phyloP scores from a whole-genome alignment of 345 rosid genomes.

The Citrus glauca region DNA sequence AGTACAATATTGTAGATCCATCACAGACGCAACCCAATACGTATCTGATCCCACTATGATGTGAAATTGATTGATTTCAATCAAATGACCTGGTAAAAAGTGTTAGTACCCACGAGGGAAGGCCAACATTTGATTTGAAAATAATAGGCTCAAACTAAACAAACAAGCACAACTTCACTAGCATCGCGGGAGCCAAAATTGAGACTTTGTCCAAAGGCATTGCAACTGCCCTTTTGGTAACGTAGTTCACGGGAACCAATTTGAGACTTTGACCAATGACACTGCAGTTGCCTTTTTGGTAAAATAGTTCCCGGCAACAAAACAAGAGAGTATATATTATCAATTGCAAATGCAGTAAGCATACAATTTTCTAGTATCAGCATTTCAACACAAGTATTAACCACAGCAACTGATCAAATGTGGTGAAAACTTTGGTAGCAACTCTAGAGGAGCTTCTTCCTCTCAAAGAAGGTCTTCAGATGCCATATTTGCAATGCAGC shows the following conservation, averaged over 20 bases:
- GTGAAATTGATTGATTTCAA: background rate
- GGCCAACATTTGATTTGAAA: background rate
- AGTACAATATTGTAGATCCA: background rate
- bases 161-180: background rate
- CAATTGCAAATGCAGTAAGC: background rate
- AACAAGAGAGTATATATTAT: background rate
- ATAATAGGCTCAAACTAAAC: background rate
- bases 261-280: background rate
- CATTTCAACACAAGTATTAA: background rate
- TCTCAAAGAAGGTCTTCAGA: constrained; percentile 80
- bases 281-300: too few relatives aligned
- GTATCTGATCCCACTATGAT: too few relatives aligned
- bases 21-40: too few relatives aligned
- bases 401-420: background rate
- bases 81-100: background rate
- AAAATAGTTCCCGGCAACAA: background rate
- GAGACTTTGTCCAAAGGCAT: background rate
- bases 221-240: background rate
- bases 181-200: background rate
- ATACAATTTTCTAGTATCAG: background rate
- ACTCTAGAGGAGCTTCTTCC: constrained; percentile 70
- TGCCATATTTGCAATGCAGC: constrained; percentile 82
- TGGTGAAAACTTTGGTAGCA: background rate
- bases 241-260: background rate
- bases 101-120: background rate